Evolutionary conservation across 371 early-diverging fungal genomes (phyloP).

Genomic region (Ordospora pajunii): DNA sequence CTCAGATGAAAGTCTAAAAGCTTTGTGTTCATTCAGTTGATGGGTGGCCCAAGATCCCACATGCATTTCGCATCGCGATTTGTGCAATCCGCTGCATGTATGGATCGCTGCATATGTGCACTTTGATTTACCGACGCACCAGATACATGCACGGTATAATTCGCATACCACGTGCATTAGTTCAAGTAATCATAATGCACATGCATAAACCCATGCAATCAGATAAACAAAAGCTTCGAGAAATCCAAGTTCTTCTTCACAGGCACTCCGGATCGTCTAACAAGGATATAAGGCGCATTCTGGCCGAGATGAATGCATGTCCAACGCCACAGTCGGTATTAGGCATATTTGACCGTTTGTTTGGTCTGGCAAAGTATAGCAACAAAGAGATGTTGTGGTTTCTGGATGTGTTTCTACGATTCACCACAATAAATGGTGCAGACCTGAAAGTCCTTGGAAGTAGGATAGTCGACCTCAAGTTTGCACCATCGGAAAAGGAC

Average conservation of each 20-base stretch:
- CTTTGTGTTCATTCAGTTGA: neutral
- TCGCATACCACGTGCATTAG: too few species aligned
- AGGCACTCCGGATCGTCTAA: neutral
- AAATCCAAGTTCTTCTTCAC: constrained; percentile 1
- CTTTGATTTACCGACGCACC: neutral
- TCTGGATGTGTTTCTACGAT: neutral
- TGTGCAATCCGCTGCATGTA: too few species aligned
- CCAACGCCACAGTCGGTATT: neutral
- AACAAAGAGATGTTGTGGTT: constrained; percentile 20
- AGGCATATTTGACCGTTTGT: neutral
- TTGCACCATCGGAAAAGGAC: constrained; percentile 21
- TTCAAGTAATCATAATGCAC: neutral
- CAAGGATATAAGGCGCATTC: constrained; percentile 1
- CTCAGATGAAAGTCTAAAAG: constrained; percentile 42
- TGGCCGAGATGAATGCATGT: neutral
- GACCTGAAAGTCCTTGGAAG: neutral
- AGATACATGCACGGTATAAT: neutral
- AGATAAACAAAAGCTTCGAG: neutral
- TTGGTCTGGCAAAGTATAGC: constrained; percentile 10
- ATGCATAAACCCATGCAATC: neutral
- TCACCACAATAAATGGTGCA: neutral
- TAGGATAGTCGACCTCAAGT: constrained; percentile 8
- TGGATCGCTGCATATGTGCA: too few species aligned
- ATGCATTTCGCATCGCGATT: too few species aligned
- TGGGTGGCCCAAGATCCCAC: neutral